Conservation (phyloP, 805 yeast species). For the Candida hispaniensis region DNA sequence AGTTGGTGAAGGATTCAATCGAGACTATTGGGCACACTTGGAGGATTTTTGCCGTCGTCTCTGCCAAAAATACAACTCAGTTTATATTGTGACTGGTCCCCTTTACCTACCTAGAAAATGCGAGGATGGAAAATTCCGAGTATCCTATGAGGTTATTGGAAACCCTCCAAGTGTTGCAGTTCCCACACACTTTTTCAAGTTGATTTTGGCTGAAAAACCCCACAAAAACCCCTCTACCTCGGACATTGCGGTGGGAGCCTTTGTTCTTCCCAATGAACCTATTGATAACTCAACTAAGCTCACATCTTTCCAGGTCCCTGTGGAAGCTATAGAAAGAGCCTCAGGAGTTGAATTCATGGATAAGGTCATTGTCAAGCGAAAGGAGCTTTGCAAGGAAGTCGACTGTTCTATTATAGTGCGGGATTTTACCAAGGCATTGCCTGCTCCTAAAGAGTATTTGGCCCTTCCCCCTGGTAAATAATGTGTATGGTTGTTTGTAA, state of each 20-base stretch:
- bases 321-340: slow-evolving; percentile 79
- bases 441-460: slow-evolving; percentile 18
- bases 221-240: slow-evolving; percentile 26
- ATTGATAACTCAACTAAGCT: slow-evolving; percentile 65
- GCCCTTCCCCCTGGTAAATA: slow-evolving; percentile 8
- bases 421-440: slow-evolving; percentile 47
- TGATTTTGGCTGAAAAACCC: slow-evolving; percentile 71
- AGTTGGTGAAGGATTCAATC: slow-evolving; percentile 93
- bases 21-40: slow-evolving; percentile 97
- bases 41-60: slow-evolving; percentile 80
- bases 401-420: slow-evolving; percentile 71
- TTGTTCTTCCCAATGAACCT: slow-evolving; percentile 81
- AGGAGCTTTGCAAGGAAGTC: slow-evolving; percentile 68
- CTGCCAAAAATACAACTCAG: slow-evolving; percentile 58
- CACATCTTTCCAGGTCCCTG: slow-evolving; percentile 70
- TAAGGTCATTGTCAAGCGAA: slow-evolving; percentile 48
- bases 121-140: slow-evolving; percentile 77
- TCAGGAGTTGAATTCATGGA: slow-evolving; percentile 75
- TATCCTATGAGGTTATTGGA: slow-evolving; percentile 86
- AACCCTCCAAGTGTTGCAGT: slow-evolving; percentile 95
- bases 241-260: slow-evolving; percentile 69
- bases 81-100: slow-evolving; percentile 89
- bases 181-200: slow-evolving; percentile 92
- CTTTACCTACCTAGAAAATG: slow-evolving; percentile 70
- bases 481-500: neutral